A percentile compares a stretch with the other conserved stretches of the same genome.
phyloP scores from a whole-genome alignment of 2,329 filamentous ascomycete genomes.

The Paracamarosporium sp. region DNA sequence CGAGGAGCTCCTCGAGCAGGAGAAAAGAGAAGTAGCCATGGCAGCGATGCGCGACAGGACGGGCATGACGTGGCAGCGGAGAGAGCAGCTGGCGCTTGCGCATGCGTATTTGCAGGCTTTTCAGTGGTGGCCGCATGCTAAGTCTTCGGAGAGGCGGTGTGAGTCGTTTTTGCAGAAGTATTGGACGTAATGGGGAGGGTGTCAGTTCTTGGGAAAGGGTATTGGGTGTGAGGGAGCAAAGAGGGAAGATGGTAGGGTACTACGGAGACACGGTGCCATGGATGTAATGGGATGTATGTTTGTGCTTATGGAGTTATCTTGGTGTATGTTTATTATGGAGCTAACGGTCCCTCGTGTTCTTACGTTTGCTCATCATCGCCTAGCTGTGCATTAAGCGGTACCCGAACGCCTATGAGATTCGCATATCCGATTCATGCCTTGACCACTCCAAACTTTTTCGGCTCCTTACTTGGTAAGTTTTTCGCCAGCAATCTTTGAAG shows the following conservation, averaged over 20 bases:
- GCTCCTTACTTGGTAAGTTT: background rate
- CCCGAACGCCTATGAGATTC: background rate
- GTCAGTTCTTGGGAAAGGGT: background rate
- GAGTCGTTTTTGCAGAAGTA: background rate
- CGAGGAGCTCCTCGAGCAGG: background rate
- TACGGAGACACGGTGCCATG: too few relatives aligned
- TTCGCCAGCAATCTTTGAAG: background rate
- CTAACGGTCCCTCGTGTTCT: too few relatives aligned
- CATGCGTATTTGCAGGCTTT: background rate
- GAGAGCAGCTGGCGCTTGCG: background rate
- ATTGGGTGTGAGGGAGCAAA: background rate
- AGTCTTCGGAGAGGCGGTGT: background rate
- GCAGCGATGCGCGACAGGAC: background rate
- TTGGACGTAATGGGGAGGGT: too few relatives aligned
- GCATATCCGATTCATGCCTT: background rate
- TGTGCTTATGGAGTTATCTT: too few relatives aligned
- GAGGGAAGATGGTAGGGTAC: background rate
- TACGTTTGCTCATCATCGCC: too few relatives aligned
- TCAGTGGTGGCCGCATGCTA: background rate
- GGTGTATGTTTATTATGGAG: too few relatives aligned
- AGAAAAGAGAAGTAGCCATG: too few relatives aligned
- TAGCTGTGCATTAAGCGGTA: too few relatives aligned
- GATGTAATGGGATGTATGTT: too few relatives aligned
- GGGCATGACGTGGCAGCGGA: background rate
- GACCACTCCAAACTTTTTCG: background rate